phyloP scores from a whole-genome alignment of 2,329 filamentous ascomycete species.

The Sporothrix globosa region DNA sequence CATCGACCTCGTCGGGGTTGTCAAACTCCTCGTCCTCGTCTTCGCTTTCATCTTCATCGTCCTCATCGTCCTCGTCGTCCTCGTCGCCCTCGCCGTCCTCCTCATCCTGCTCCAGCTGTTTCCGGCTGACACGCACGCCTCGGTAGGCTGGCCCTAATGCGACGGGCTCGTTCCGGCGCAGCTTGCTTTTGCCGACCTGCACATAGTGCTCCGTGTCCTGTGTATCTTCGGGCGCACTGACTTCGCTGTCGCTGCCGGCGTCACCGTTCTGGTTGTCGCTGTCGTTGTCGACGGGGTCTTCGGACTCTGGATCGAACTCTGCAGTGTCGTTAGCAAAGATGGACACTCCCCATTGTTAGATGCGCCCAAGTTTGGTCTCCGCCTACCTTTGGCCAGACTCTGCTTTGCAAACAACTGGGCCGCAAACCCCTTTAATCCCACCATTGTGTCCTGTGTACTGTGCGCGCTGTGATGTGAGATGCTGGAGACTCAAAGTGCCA shows the following conservation, averaged over 20 bases:
- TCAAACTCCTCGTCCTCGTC: slow-evolving; percentile 48
- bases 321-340: background rate
- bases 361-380: background rate
- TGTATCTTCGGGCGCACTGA: slow-evolving; percentile 55
- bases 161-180: slow-evolving; percentile 71
- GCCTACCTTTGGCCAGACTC: slow-evolving; percentile 62
- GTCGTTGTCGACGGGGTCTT: slow-evolving; percentile 58
- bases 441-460: slow-evolving; percentile 48
- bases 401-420: slow-evolving; percentile 66
- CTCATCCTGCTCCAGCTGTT: slow-evolving; percentile 63
- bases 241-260: slow-evolving; percentile 53
- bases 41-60: slow-evolving; percentile 48
- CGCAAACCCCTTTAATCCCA: slow-evolving; percentile 53
- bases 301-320: slow-evolving; percentile 83
- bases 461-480: too few species aligned
- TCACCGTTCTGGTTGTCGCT: slow-evolving; percentile 46
- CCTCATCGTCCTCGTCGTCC: slow-evolving; percentile 53
- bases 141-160: slow-evolving; percentile 78
- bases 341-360: background rate
- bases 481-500: too few species aligned
- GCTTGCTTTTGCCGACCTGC: slow-evolving; percentile 78
- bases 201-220: slow-evolving; percentile 86
- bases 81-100: slow-evolving; percentile 59
- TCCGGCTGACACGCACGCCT: slow-evolving; percentile 73
- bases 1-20: slow-evolving; percentile 59